Conservation (phyloP, 805 yeast genomes). For the Metschnikowia chrysomelidarum region DNA sequence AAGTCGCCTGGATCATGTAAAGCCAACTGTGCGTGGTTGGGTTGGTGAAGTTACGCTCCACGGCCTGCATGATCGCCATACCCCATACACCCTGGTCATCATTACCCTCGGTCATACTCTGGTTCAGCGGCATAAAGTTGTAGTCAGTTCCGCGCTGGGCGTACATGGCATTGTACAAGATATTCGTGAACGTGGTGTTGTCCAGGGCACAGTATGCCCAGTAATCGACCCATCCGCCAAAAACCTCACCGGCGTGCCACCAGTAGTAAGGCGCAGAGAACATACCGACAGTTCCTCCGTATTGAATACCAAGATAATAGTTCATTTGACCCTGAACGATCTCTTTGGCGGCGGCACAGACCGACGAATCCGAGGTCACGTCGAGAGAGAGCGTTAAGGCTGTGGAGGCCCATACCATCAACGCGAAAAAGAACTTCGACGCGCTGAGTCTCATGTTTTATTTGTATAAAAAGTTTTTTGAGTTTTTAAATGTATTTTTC, state of each 20-base stretch:
- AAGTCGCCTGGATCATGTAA: constrained; percentile 41
- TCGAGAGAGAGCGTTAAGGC: constrained; percentile 29
- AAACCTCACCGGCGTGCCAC: constrained; percentile 55
- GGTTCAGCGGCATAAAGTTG: constrained; percentile 46
- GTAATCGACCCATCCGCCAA: constrained; percentile 46
- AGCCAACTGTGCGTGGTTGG: constrained; percentile 40
- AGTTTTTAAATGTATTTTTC: neutral
- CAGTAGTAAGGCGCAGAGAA: constrained; percentile 47
- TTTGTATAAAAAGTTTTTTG: neutral
- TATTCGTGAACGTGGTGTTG: constrained; percentile 29
- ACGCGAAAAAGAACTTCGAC: constrained; percentile 1
- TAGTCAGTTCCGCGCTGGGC: constrained; percentile 42
- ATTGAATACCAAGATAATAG: constrained; percentile 41
- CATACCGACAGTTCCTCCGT: constrained; percentile 49
- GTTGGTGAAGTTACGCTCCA: constrained; percentile 37
- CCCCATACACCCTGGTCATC: constrained; percentile 58
- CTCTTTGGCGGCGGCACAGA: constrained; percentile 39
- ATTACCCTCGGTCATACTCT: constrained; percentile 47
- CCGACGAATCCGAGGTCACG: constrained; percentile 32
- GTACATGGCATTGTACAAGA: constrained; percentile 39
- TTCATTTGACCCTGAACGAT: constrained; percentile 42
- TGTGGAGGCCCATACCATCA: constrained; percentile 8
- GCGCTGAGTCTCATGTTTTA: constrained; percentile 1
- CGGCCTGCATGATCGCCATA: constrained; percentile 46
- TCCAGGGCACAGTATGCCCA: constrained; percentile 35